Evolutionary conservation across 164 flowering plant genomes (phyloP), one percentile per base, ranked within the genome.

Genomic region (Tinospora cordifolia): DNA sequence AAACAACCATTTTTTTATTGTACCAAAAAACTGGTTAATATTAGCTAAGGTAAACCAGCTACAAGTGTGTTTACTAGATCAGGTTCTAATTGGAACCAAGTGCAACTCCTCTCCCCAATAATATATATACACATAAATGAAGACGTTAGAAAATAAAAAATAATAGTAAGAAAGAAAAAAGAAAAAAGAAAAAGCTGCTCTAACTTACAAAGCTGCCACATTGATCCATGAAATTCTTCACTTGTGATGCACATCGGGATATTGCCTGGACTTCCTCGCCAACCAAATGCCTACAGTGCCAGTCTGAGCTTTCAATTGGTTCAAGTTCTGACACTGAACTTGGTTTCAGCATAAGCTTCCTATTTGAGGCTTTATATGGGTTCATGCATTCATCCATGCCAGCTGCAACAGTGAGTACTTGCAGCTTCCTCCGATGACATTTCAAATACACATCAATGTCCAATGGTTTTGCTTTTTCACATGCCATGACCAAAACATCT

Each of bases 201-300:
- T n/a, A 62, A 79, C 95, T 85, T 84, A 94, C 99, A 67, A 77
- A 72, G 74, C 71, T 73, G 63, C 69, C 81, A 74, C 60, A 69
- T 59, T 79, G 84, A 76, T 84, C 89, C 69, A 81, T 78, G 62
- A 74, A 75, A 76, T 77, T 81, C 86, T 87, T 90, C 71, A 88
- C 74, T 72, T 70, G 78, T 40, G 94, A 86, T 9, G 82, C 82
- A 79, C 90, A 84, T 67, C 64, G 83, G 13, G 86, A 82, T 51
- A 92, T 79, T 65, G 84, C 91, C 78, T 86, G 87, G 60, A 92
- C 88, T 84, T 94, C 98, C 77, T 88, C 88, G 19, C 83, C 84
- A 69, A 90, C 81, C 72, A 85, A 72, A 74, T 77, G 59, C 76
- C 72, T 71, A 87, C 83, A 85, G 11, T 77, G 79, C 76, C 76